Evolutionary conservation across 192 early-diverging fungal species (phyloP), one percentile per base, ranked within the genome.

Genomic region (Podila epigama): DNA sequence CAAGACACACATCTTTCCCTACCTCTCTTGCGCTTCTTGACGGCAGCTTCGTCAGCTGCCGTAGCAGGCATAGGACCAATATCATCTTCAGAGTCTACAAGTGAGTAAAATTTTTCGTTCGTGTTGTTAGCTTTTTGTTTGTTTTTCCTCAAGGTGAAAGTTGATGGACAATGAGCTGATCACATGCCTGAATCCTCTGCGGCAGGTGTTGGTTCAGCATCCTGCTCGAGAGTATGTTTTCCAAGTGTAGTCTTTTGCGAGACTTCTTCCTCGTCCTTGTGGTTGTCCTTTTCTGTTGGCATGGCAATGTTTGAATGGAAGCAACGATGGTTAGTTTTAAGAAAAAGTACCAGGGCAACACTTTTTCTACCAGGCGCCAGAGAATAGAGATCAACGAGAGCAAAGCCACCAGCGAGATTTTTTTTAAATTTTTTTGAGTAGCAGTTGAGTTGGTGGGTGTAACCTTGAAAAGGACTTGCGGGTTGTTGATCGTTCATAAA

Each of bases 11-110:
- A 33, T 3, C 8, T 0, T 22, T 22, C 32, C 44, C 33, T 68
- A 75, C 72, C 58, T 62, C 60, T 62, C 36, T 66, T 75, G 22
- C 60, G 64, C 65, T 75, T 75, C 36, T 62, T 75, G 8, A 29
- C 16, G 1, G 22, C 64, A 1, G 28, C 22, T 13, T 75, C 72
- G 0, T 68, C 72, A 11, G 42, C 59, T 27, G 72, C 65, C 0
- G 65, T 16, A 15, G 58, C 72, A n/a, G 72, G 72, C 72, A 75
- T 75, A 16, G 72, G 72, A 5, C 72, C 72, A 39, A 75, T 68
- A 27, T 75, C 72, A 41, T 75, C 72, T 15, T 68, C 72, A 22
- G 72, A 75, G 31, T 68, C 72, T 75, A 54, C 16, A 48, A 22
- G 15, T 20, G 7, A 48, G 11, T 18, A 22, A 18, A 22, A 48